A percentile compares a stretch with the other conserved stretches of the same genome.
Evolutionary conservation across 192 early-diverging fungal genomes (phyloP).

Genomic region (Coemansia sp.): DNA sequence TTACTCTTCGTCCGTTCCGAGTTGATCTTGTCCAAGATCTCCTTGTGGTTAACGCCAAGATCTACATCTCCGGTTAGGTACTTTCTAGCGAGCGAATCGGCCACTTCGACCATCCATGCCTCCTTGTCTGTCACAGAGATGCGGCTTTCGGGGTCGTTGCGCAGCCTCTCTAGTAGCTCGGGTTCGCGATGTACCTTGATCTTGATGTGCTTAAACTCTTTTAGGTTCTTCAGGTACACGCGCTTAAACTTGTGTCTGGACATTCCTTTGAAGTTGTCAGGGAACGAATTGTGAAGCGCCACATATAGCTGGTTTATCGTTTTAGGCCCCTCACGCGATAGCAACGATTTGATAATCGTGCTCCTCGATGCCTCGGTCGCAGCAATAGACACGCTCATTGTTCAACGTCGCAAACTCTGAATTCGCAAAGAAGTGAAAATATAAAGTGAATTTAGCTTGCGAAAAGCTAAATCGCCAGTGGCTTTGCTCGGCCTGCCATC

Average conservation of each 20-base stretch:
- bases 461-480: neutral
- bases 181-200: slow-evolving; percentile 25
- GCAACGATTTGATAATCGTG: slow-evolving; percentile 39
- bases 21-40: slow-evolving; percentile 24
- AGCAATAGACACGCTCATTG: slow-evolving; percentile 1
- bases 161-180: slow-evolving; percentile 24
- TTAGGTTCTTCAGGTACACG: slow-evolving; percentile 41
- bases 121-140: slow-evolving; percentile 12
- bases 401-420: neutral
- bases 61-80: slow-evolving; percentile 14
- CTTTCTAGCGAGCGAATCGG: slow-evolving; percentile 2
- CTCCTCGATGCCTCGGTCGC: slow-evolving; percentile 29
- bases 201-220: slow-evolving; percentile 32
- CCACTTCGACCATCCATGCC: slow-evolving; percentile 29
- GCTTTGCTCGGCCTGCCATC: neutral
- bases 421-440: neutral
- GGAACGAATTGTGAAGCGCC: slow-evolving; percentile 16
- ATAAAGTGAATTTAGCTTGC: neutral
- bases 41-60: slow-evolving; percentile 10
- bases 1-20: slow-evolving; percentile 38
- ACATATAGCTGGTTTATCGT: slow-evolving; percentile 39
- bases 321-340: slow-evolving; percentile 43
- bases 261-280: slow-evolving; percentile 30
- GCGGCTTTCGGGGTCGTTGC: slow-evolving; percentile 27
- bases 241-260: slow-evolving; percentile 39